Evolutionary conservation across 306 rosid species (phyloP), one percentile per base, ranked within the genome.

Genomic region (Oemleria cerasiformis): DNA sequence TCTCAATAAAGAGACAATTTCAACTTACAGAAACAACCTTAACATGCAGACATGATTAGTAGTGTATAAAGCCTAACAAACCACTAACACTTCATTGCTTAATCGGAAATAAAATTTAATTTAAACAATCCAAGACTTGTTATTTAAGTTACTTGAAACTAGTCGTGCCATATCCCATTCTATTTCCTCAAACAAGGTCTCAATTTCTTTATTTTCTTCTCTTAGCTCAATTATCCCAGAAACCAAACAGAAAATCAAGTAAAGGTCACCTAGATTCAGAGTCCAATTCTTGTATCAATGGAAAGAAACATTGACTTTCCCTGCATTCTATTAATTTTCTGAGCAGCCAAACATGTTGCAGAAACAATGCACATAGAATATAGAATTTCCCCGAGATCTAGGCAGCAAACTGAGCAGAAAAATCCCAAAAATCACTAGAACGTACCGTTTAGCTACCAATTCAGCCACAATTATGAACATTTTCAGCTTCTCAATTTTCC

Each of bases 291-390:
- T 55, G 38, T 30, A 30, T 25, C 17, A 17, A 45, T 23, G 17
- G 15, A 25, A 25, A 25, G 12, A 53, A 65, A 64, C 38, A 21
- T 13, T 7, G 7, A 61, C 17, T 42, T 30, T 20, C 42, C 25
- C 34, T 7, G 40, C 23, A 14, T n/a, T 38, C 64, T 42, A 34
- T 21, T 13, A 21, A 50, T 34, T 63, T 50, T 63, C 38, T 38
- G 53, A 63, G 63, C 63, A 19, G 44, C 62, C 70, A 62, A 63
- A 51, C 69, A 51, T 41, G 42, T 19, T 2, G 14, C 6, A 39
- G 25, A 73, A 6, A 30, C 66, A 62, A 61, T 45, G 13, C 58
- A 59, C 8, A 42, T 56, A 8, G 36, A 16, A 23, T 42, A 2
- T 34, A 55, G 17, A 15, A 43, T 0, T 23, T 1, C 48, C 40